Percentiles rank a stretch among this genome's conserved stretches.
phyloP scores from a whole-genome alignment of 805 yeast species.

The Starmerella potacharoeniae region DNA sequence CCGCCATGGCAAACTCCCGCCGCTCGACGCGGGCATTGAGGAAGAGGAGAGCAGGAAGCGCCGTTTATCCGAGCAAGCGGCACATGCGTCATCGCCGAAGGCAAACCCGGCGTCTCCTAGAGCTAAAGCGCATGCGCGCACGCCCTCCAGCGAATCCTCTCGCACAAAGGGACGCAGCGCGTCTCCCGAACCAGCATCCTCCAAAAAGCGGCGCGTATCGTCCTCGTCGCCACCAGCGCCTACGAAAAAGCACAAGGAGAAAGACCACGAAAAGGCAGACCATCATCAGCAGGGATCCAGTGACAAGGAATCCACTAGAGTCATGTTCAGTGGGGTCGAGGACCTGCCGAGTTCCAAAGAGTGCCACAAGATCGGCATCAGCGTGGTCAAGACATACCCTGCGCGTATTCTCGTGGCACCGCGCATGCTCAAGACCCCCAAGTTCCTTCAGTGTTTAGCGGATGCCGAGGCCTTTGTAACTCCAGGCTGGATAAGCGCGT shows the following conservation, averaged over 20 bases:
- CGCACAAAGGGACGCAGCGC: neutral
- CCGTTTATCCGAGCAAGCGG: neutral
- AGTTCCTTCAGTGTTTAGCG: conserved; percentile 63
- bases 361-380: conserved; percentile 44
- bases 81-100: neutral
- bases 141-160: neutral
- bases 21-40: conserved; percentile 1
- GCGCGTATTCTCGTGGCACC: conserved; percentile 54
- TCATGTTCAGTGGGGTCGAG: conserved; percentile 26
- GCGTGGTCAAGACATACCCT: conserved; percentile 34
- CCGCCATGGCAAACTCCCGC: conserved; percentile 7
- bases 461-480: conserved; percentile 29
- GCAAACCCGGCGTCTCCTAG: neutral
- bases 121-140: neutral
- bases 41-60: neutral
- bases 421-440: conserved; percentile 70
- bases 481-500: conserved; percentile 24
- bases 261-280: neutral
- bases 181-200: neutral
- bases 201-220: neutral
- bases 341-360: conserved; percentile 17
- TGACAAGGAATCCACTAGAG: conserved; percentile 4
- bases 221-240: neutral
- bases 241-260: neutral
- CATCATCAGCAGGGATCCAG: neutral